Evolutionary conservation across 768 basidiomycete species (phyloP), one percentile per base, ranked within the genome.

Genomic region (Termitomyces eurrhizus): DNA sequence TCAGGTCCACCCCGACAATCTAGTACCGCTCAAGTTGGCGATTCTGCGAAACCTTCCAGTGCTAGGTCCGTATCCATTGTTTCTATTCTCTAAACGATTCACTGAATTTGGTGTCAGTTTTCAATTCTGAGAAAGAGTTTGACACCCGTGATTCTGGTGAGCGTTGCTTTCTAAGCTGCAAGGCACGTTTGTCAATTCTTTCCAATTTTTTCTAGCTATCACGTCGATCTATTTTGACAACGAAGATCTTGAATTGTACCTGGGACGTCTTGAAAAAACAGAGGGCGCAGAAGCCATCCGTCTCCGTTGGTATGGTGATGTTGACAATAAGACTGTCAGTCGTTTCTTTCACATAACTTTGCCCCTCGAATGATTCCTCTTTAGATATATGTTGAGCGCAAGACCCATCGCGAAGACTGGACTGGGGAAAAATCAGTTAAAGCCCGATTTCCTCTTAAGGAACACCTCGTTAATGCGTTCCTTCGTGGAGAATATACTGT

Each of bases 381-480:
- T 7, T 13, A 92, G 88, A 91, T 93, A 42, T 93, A 91, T 65
- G 88, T 93, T 21, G 91, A 93, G 74, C 89, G 91, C 45, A 93
- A 93, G 74, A 93, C 91, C 0, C 91, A 99, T 71, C 85, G 95
- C 57, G 97, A 99, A 74, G 97, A 99, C 69, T 99, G 97, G 97
- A 98, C 96, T 0, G 97, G 97, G 37, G 96, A 99, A 74, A 98
- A 98, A 74, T 95, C 93, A 11, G 95, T 98, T 70, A 99, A 98
- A 74, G 92, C 95, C 14, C 90, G 95, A 12, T 98, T 98, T 77
- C 87, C 92, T 3, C 88, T 99, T 72, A 95, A 96, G 70, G 96
- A 98, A 70, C 86, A 93, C 62, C 85, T 91, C 50, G 88, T 98
- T 66, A 96, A 98, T 69, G 87, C 90, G 16, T 99, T 94, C 79